Conservation (phyloP, 2,329 filamentous ascomycete species). For the Aspergillus transmontanensis region DNA sequence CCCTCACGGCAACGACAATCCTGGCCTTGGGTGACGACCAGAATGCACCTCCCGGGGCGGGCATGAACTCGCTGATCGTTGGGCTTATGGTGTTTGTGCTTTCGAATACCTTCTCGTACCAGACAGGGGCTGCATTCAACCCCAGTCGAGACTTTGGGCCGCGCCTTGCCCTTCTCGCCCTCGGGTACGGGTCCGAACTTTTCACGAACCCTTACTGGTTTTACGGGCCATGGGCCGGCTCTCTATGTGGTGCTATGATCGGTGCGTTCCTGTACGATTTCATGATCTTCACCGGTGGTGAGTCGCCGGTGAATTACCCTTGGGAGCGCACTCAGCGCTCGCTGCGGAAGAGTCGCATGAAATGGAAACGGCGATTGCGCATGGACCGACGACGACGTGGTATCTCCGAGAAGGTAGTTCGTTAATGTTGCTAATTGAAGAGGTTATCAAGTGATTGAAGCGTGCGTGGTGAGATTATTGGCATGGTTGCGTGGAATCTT, state of each 20-base stretch:
- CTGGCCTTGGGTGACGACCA: conserved; percentile 51
- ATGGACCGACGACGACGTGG: neutral
- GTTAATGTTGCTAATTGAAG: neutral
- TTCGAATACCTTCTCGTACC: conserved; percentile 45
- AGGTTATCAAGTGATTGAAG: neutral
- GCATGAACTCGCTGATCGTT: conserved; percentile 55
- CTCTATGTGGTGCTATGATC: conserved; percentile 42
- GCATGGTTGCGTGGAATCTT: too few relatives aligned
- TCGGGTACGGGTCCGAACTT: conserved; percentile 49
- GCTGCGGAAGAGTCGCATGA: conserved; percentile 47
- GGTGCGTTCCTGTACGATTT: conserved; percentile 56
- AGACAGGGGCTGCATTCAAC: conserved; percentile 53
- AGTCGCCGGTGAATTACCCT: conserved; percentile 56
- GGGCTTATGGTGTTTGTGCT: conserved; percentile 44
- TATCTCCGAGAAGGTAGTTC: neutral
- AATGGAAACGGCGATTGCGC: conserved; percentile 35
- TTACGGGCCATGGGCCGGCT: conserved; percentile 48
- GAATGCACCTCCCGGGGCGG: conserved; percentile 52
- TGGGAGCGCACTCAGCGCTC: conserved; percentile 46
- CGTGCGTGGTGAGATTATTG: neutral
- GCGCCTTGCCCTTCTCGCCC: conserved; percentile 47
- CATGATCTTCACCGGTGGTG: conserved; percentile 54
- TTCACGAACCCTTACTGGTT: conserved; percentile 51
- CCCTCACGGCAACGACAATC: conserved; percentile 45
- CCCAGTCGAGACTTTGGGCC: conserved; percentile 55